Conservation (phyloP, 192 early-diverging fungal genomes). For the Backusella psychrophila region DNA sequence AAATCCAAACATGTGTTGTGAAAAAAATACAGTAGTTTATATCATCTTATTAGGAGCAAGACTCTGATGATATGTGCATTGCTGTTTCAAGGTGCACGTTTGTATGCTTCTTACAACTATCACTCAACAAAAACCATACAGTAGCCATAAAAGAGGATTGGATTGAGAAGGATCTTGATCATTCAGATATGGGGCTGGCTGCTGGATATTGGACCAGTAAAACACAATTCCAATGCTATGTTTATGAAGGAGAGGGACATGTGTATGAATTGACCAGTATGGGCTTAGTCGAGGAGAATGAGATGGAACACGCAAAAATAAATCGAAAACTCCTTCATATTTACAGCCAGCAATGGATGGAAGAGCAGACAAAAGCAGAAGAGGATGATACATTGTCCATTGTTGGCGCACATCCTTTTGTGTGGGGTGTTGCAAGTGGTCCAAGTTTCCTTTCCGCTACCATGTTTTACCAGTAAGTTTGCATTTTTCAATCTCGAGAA, state of each 20-base stretch:
- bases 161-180: background rate
- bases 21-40: no score
- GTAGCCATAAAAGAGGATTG: background rate
- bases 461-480: background rate
- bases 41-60: background rate
- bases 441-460: background rate
- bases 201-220: background rate
- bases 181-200: conserved; percentile 5
- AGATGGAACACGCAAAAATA: background rate
- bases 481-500: background rate
- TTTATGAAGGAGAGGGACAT: conserved; percentile 8
- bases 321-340: background rate
- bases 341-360: conserved; percentile 12
- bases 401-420: background rate
- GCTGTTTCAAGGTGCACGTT: background rate
- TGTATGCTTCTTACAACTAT: background rate
- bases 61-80: background rate
- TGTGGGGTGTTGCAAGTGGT: background rate
- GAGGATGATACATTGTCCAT: background rate
- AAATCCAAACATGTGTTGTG: no score
- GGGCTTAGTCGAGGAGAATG: background rate
- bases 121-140: background rate
- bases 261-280: background rate
- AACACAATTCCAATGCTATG: background rate
- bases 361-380: conserved; percentile 3